These are phyloP conservation scores for Ascochyta clinopodiicola DNA, from an alignment of 2,329 filamentous ascomycete species.

Conservation along the genomic window DNA sequence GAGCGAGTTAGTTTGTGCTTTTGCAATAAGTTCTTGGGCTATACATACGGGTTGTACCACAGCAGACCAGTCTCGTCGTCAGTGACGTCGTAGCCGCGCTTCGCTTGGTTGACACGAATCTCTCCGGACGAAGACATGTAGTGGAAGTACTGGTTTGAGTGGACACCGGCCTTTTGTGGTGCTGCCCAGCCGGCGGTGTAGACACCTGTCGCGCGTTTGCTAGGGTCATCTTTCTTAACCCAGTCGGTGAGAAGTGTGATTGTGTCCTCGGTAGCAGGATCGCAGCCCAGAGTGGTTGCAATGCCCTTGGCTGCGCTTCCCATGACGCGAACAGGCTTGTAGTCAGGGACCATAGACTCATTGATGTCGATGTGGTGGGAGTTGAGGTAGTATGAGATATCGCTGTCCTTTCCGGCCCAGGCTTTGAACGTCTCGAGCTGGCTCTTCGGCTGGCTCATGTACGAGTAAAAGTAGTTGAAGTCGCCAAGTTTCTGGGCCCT, in stretches of 20 bases:
- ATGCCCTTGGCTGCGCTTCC: constrained; percentile 80
- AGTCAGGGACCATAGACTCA: constrained; percentile 88
- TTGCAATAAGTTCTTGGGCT: neutral
- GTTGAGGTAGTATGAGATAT: constrained; percentile 97
- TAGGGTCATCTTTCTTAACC: constrained; percentile 73
- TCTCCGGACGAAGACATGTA: constrained; percentile 87
- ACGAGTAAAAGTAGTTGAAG: constrained; percentile 98
- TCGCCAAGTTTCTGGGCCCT: constrained; percentile 80
- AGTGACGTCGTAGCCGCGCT: constrained; percentile 93
- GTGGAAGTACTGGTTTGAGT: constrained; percentile 97
- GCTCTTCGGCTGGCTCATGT: constrained; percentile 81
- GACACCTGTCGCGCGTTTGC: constrained; percentile 80
- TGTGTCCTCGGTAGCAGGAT: constrained; percentile 84
- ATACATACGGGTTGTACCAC: constrained; percentile 81
- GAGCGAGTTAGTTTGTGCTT: constrained; percentile 11
- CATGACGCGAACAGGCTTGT: constrained; percentile 78
- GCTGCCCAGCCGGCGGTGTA: constrained; percentile 97
- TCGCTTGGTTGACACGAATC: constrained; percentile 89
- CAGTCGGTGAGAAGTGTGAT: constrained; percentile 91
- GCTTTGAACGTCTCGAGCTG: constrained; percentile 94
- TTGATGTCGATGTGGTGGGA: constrained; percentile 92
- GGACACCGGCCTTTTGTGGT: constrained; percentile 89
- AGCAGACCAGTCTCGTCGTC: constrained; percentile 74
- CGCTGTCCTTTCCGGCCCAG: constrained; percentile 89
- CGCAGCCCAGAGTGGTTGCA: constrained; percentile 79